A percentile compares a stretch with the other conserved stretches of the same genome.
These are phyloP conservation scores for Trypanosoma cruzi DNA, from an alignment of 208 protist species.

Conservation along the genomic window DNA sequence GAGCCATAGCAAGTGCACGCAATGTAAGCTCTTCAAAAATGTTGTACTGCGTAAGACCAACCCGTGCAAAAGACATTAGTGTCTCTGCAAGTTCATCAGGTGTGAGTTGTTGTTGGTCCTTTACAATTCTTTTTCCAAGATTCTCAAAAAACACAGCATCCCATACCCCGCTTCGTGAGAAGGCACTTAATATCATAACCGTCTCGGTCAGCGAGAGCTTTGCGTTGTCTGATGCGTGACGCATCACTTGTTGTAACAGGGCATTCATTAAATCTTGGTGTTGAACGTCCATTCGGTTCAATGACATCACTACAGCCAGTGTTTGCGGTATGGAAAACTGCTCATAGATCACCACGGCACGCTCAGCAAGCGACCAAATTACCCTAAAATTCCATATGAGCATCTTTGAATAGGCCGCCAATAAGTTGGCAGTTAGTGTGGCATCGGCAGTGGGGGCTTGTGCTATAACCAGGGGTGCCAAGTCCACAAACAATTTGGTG, in stretches of 20 bases:
- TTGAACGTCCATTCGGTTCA: conserved; percentile 72
- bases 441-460: conserved; percentile 18
- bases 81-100: conserved; percentile 61
- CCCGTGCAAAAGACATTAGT: conserved; percentile 63
- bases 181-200: conserved; percentile 34
- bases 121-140: conserved; percentile 22
- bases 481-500: conserved; percentile 63
- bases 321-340: conserved; percentile 42
- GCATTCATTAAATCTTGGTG: conserved; percentile 32
- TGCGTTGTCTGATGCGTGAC: conserved; percentile 2
- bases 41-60: conserved; percentile 27
- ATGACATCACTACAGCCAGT: conserved; percentile 56
- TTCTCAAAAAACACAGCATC: conserved; percentile 27
- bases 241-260: conserved; percentile 25
- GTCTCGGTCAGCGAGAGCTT: conserved; percentile 13
- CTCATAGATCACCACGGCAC: conserved; percentile 28
- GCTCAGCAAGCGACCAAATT: conserved; percentile 56
- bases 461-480: conserved; percentile 41
- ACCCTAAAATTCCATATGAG: conserved; percentile 79
- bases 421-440: conserved; percentile 36
- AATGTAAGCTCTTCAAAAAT: conserved; percentile 48
- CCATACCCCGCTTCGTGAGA: conserved; percentile 29
- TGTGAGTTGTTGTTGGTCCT: conserved; percentile 25
- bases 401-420: conserved; percentile 76
- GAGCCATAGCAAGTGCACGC: conserved; percentile 53